Base-by-base conservation (phyloP, 305 asterid genomes). In the Fraxinus nigra region DNA sequence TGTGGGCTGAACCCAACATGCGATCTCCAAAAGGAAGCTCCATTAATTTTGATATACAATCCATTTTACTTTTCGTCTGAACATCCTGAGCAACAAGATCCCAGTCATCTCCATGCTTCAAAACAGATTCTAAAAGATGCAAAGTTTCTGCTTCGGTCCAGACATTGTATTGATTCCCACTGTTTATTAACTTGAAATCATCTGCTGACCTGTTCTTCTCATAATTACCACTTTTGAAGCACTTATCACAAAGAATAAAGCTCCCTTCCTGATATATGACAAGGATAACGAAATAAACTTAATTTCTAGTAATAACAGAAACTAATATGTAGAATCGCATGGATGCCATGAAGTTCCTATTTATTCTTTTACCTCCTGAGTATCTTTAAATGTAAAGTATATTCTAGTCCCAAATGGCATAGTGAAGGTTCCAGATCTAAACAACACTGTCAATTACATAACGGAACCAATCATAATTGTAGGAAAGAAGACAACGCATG, bases 71-170 rank as follows among this genome's bases (percentile, higher is more conserved):
- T 91, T 93, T 95, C n/a, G 94, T 90, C 86, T 89, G 91, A 77
- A 95, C 93, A 88, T 86, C 88, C 87, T 86, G 88, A 76, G 93
- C 85, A 80, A 93, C 94, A 83, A 92, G 94, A 83, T 95, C 99
- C 99, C 99, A 95, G 70, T 95, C 93, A 85, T 92, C 97, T 83
- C 99, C 98, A 82, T 95, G 95, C 87, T 92, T 95, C 83, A 87
- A 84, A 86, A 90, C 95, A 80, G 99, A 91, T 87, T 95, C 99
- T 85, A 94, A 77, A 69, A 95, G 94, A 79, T 93, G 95, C 79
- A 92, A 85, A 77, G 93, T 94, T 90, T 95, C 99, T 7, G 92
- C 92, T 88, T 95, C 98, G 24, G 96, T 94, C 99, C 99, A 95
- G 70, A 77, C 87, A 28, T 86, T 88, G 76, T 80, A 87, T 75